These are phyloP conservation scores for Apiotrichum akiyoshidainum DNA, from an alignment of 1,284 basidiomycete species.

Conservation along the genomic window DNA sequence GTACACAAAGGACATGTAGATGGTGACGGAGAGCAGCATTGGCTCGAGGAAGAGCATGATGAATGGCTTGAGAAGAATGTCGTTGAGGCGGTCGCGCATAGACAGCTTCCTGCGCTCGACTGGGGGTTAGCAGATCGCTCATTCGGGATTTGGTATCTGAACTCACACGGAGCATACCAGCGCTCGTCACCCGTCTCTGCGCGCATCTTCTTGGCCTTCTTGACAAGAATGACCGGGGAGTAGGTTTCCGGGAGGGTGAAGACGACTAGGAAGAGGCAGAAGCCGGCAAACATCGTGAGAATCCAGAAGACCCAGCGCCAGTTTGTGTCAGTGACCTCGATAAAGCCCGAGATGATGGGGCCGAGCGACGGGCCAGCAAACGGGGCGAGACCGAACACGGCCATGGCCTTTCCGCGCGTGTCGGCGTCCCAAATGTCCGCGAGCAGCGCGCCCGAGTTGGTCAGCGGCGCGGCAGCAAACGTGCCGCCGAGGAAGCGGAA, in stretches of 20 bases:
- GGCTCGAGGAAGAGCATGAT: constrained; percentile 69
- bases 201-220: constrained; percentile 55
- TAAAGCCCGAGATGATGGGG: constrained; percentile 64
- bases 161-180: constrained; percentile 57
- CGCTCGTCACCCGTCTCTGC: constrained; percentile 64
- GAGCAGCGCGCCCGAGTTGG: constrained; percentile 56
- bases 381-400: constrained; percentile 67
- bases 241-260: constrained; percentile 75
- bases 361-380: constrained; percentile 63
- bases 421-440: constrained; percentile 65
- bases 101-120: constrained; percentile 20
- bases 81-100: constrained; percentile 49
- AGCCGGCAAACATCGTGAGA: constrained; percentile 60
- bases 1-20: constrained; percentile 59
- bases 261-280: constrained; percentile 52
- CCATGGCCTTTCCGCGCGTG: constrained; percentile 65
- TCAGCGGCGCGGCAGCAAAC: constrained; percentile 56
- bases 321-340: constrained; percentile 52
- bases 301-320: constrained; percentile 65
- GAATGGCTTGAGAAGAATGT: constrained; percentile 60
- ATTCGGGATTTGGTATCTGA: too few species aligned
- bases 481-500: constrained; percentile 67
- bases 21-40: constrained; percentile 67
- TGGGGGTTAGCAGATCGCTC: constrained; percentile 1
- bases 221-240: constrained; percentile 56